Evolutionary conservation across 306 rosid genomes (phyloP).

Genomic region (Senna siamea): DNA sequence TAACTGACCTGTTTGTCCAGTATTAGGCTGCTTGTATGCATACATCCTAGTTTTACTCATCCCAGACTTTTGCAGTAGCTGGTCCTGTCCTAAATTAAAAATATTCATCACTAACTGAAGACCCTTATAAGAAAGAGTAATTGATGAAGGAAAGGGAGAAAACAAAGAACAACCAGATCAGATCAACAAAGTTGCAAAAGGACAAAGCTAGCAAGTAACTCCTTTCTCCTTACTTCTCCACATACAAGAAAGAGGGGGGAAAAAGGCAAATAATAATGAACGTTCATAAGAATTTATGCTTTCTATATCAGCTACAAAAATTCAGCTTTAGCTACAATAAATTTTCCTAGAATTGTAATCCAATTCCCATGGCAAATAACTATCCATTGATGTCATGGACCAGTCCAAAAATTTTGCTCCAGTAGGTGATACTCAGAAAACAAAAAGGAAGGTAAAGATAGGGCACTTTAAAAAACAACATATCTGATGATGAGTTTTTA

Average conservation of each 20-base stretch:
- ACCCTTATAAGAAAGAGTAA: slow-evolving; percentile 27
- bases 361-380: slow-evolving; percentile 21
- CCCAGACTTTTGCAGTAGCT: slow-evolving; percentile 54
- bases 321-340: slow-evolving; percentile 26
- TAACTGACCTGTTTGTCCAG: slow-evolving; percentile 55
- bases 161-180: not conserved
- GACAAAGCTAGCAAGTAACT: slow-evolving; percentile 23
- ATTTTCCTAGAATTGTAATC: slow-evolving; percentile 18
- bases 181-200: slow-evolving; percentile 31
- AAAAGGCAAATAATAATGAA: slow-evolving; percentile 27
- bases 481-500: slow-evolving; percentile 30
- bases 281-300: slow-evolving; percentile 32
- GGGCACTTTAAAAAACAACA: slow-evolving; percentile 24
- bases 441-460: slow-evolving; percentile 25
- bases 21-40: slow-evolving; percentile 37
- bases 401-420: slow-evolving; percentile 9
- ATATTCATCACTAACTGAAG: slow-evolving; percentile 23
- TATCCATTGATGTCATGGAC: slow-evolving; percentile 8
- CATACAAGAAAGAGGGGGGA: slow-evolving; percentile 8
- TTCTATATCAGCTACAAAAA: slow-evolving; percentile 1
- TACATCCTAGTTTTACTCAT: slow-evolving; percentile 45
- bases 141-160: slow-evolving; percentile 25
- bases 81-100: slow-evolving; percentile 69
- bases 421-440: slow-evolving; percentile 19
- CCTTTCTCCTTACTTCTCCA: slow-evolving; percentile 36